These are phyloP conservation scores for Pyrrhoderma lamaoense DNA, from an alignment of 1,284 basidiomycete species.

Conservation along the genomic window DNA sequence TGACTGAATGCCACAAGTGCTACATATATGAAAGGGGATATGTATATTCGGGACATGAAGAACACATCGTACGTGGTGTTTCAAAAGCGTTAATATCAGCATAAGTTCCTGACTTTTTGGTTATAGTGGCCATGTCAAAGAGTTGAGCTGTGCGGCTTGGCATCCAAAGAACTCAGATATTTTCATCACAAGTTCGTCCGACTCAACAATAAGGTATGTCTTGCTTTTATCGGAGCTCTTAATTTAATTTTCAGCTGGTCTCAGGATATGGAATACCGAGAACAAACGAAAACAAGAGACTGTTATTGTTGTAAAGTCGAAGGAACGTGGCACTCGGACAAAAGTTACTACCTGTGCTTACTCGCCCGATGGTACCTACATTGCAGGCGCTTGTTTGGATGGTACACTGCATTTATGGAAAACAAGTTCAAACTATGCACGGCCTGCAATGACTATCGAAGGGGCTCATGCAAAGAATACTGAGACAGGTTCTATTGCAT, in stretches of 20 bases:
- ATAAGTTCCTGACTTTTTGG: neutral
- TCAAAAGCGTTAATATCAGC: neutral
- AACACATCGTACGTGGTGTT: constrained; percentile 70
- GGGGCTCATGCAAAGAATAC: constrained; percentile 78
- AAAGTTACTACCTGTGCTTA: constrained; percentile 86
- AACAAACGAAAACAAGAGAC: constrained; percentile 86
- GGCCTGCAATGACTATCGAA: constrained; percentile 82
- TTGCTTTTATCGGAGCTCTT: neutral
- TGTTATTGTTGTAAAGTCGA: constrained; percentile 94
- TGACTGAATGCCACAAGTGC: constrained; percentile 42
- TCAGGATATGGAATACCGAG: constrained; percentile 89
- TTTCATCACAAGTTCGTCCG: constrained; percentile 92
- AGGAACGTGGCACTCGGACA: constrained; percentile 91
- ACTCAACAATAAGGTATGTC: constrained; percentile 84
- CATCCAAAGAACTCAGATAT: constrained; percentile 77
- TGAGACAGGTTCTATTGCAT: constrained; percentile 79
- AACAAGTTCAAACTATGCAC: constrained; percentile 83
- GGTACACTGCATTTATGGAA: constrained; percentile 93
- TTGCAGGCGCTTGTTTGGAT: constrained; percentile 84
- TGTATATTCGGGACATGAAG: constrained; percentile 97
- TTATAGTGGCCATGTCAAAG: constrained; percentile 86
- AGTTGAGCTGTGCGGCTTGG: constrained; percentile 86
- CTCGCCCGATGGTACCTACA: constrained; percentile 77
- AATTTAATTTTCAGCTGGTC: constrained; percentile 7
- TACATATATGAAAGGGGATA: constrained; percentile 91